Percentiles rank a stretch among this genome's conserved stretches.
These are phyloP conservation scores for Polyporus tsugae DNA, from an alignment of 1,284 basidiomycete genomes.

Conservation along the genomic window DNA sequence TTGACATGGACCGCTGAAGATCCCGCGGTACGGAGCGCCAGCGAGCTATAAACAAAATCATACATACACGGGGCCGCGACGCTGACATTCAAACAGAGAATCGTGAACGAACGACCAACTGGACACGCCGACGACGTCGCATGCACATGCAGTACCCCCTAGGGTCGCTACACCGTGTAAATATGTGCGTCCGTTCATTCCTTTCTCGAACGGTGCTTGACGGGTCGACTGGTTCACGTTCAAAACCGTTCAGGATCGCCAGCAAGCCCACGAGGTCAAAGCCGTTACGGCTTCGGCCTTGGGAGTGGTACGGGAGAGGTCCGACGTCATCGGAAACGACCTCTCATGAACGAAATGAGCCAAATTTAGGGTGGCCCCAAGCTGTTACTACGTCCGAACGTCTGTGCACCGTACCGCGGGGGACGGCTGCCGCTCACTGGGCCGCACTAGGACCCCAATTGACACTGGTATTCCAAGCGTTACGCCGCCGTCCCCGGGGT, in stretches of 20 bases:
- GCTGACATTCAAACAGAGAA: not conserved
- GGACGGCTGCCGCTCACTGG: no score
- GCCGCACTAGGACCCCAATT: no score
- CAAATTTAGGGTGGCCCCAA: no score
- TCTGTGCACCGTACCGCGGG: no score
- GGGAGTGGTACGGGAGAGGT: no score
- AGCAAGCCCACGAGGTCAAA: no score
- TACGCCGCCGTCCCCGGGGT: no score
- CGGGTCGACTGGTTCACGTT: not conserved
- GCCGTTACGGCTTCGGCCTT: no score
- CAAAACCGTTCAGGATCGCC: not conserved
- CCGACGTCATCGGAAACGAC: no score
- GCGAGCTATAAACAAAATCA: conserved; percentile 1
- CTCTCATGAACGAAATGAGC: no score
- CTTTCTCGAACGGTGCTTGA: not conserved
- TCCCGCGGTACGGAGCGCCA: conserved; percentile 1
- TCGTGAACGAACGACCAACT: not conserved
- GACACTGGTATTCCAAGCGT: no score
- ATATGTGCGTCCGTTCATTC: not conserved
- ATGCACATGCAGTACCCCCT: not conserved
- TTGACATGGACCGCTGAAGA: not conserved
- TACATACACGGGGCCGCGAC: not conserved
- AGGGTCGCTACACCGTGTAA: not conserved
- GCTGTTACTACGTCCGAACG: no score
- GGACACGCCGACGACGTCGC: not conserved